Conservation (phyloP, 352 stramenopile genomes). For the Globisporangium perplexum region DNA sequence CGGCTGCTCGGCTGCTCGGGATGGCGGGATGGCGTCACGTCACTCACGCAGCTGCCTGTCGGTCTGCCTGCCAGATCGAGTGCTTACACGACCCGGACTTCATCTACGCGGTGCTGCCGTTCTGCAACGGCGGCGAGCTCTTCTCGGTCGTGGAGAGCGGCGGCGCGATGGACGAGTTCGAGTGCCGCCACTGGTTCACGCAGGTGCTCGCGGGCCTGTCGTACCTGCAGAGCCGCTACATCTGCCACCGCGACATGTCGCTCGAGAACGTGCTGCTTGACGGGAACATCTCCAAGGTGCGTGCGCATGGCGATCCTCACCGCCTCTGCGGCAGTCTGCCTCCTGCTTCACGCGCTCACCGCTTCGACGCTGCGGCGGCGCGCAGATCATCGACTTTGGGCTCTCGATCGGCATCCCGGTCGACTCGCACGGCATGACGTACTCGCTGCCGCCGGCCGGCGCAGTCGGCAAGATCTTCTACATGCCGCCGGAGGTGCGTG, state of each 20-base stretch:
- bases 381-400: constrained; percentile 88
- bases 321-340: not conserved
- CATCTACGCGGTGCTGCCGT: constrained; percentile 82
- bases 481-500: constrained; percentile 77
- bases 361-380: not conserved
- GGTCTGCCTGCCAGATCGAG: constrained; percentile 40
- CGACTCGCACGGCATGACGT: constrained; percentile 80
- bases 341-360: not conserved
- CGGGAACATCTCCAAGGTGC: constrained; percentile 76
- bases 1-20: too few relatives aligned
- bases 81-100: constrained; percentile 80
- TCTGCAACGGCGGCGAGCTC: constrained; percentile 80
- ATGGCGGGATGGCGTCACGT: too few relatives aligned
- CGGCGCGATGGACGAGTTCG: constrained; percentile 67
- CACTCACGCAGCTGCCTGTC: not conserved
- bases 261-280: constrained; percentile 84
- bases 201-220: constrained; percentile 75
- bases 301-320: too few relatives aligned
- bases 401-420: constrained; percentile 82
- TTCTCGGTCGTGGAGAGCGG: constrained; percentile 82
- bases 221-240: constrained; percentile 79
- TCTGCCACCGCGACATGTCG: constrained; percentile 87
- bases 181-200: constrained; percentile 81
- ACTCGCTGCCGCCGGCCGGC: constrained; percentile 70
- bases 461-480: constrained; percentile 89